Percentiles rank a stretch among this genome's conserved stretches.
Evolutionary conservation across 345 rosid species (phyloP).

Genomic region (Leavenworthia alabamica): DNA sequence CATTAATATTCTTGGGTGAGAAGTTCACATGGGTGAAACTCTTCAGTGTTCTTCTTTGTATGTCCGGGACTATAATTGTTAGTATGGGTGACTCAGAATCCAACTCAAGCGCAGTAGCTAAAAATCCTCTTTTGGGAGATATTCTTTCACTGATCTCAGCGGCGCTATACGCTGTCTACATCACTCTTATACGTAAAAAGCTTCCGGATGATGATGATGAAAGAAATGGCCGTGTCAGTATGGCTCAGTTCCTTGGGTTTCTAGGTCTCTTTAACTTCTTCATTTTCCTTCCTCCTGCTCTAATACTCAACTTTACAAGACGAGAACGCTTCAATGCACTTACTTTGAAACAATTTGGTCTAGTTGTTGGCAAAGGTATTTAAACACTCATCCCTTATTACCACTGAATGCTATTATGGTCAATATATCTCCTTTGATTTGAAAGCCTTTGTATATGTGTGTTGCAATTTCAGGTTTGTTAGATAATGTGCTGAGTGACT

Average conservation of each 20-base stretch:
- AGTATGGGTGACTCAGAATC: conserved; percentile 74
- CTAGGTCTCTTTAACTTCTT: conserved; percentile 76
- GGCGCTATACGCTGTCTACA: conserved; percentile 68
- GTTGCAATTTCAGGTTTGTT: conserved; percentile 48
- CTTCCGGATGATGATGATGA: conserved; percentile 87
- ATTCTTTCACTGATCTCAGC: conserved; percentile 69
- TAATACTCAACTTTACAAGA: conserved; percentile 58
- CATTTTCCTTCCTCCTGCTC: conserved; percentile 69
- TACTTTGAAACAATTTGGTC: conserved; percentile 62
- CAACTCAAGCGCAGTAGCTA: conserved; percentile 38
- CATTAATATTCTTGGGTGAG: conserved; percentile 70
- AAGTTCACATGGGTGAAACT: conserved; percentile 89
- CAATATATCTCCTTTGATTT: no score
- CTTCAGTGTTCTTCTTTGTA: conserved; percentile 82
- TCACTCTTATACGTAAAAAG: conserved; percentile 80
- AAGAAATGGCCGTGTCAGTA: conserved; percentile 59
- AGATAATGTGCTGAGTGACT: conserved; percentile 91
- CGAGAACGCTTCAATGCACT: conserved; percentile 58
- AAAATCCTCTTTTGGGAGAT: conserved; percentile 76
- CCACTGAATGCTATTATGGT: no score
- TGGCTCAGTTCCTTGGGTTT: conserved; percentile 91
- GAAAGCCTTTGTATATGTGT: neutral
- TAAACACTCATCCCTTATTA: neutral
- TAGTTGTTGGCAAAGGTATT: conserved; percentile 82
- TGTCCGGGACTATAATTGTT: conserved; percentile 84